Conservation (phyloP, 208 protist genomes). For the Trypanosoma avium region DNA sequence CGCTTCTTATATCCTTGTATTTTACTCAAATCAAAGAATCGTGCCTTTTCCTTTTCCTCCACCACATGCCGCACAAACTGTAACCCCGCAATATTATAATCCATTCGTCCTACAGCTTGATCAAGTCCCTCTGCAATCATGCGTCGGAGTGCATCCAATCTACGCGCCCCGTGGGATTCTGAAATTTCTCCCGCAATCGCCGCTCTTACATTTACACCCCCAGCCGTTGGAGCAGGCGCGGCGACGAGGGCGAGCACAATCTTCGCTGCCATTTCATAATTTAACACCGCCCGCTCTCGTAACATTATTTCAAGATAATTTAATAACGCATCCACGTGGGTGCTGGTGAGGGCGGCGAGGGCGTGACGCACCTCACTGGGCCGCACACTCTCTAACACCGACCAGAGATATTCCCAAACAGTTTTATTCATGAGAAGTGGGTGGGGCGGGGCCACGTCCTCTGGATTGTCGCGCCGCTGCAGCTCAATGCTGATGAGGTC, state of each 20-base stretch:
- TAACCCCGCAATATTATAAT: slow-evolving; percentile 75
- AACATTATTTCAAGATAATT: slow-evolving; percentile 67
- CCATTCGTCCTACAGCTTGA: slow-evolving; percentile 52
- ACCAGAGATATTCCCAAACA: slow-evolving; percentile 85
- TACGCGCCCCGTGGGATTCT: slow-evolving; percentile 58
- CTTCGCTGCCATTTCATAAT: slow-evolving; percentile 81
- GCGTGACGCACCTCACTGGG: slow-evolving; percentile 84
- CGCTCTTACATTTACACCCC: slow-evolving; percentile 21
- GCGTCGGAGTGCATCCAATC: slow-evolving; percentile 54
- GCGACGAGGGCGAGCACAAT: slow-evolving; percentile 73
- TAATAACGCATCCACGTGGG: slow-evolving; percentile 80
- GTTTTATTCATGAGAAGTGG: slow-evolving; percentile 65
- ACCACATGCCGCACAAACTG: slow-evolving; percentile 66
- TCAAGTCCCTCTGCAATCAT: slow-evolving; percentile 68
- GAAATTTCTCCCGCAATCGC: slow-evolving; percentile 69
- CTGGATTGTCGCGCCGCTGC: slow-evolving; percentile 58
- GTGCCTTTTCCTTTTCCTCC: slow-evolving; percentile 62
- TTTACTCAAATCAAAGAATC: slow-evolving; percentile 83
- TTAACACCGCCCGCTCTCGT: slow-evolving; percentile 58
- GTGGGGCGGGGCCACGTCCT: slow-evolving; percentile 53
- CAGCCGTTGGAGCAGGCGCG: slow-evolving; percentile 11
- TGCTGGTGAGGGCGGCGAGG: slow-evolving; percentile 76
- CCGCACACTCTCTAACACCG: slow-evolving; percentile 73
- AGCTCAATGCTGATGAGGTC: slow-evolving; percentile 83
- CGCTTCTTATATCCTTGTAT: slow-evolving; percentile 82